Evolutionary conservation across 2,329 filamentous ascomycete species (phyloP), one percentile per base, ranked within the genome.

Genomic region (Coniochaeta sp.): DNA sequence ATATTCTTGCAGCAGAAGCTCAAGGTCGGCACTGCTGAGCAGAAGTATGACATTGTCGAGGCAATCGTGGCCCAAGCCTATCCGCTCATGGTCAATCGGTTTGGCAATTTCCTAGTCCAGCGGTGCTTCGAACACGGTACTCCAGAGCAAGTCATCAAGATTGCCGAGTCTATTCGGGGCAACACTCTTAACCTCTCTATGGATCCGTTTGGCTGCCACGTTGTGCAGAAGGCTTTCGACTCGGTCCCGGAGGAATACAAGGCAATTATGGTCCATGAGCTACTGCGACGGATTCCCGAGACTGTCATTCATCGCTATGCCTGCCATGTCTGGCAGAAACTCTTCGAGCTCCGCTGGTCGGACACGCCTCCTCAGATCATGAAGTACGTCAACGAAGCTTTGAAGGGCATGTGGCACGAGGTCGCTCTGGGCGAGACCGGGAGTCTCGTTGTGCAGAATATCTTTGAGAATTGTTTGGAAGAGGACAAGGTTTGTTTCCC

Each of bases 1-100:
- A 98, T 99, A 69, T 99, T 99, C 76, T 81, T 99, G 52, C 95
- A 99, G 74, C 95, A 99, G 77, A 99, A 99, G 79, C 89, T 99
- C 67, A 99, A 99, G 78, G 90, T 97, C 63, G 93, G 93, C 62
- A 97, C 93, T 4, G 82, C 88, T 0, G 93, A 98, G 70, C 95
- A 98, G 73, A 99, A 98, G 75, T 96, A 91, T 69, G 93, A 96
- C 66, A 98, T 99, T 65, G 91, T 99, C 54, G 92, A 98, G 69
- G 90, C 92, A 38, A 99, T 99, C 74, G 92, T 97, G 63, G 88
- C 90, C 42, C 93, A 97, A 72, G 93, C 93, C 14, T 98, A 97
- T 70, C 89, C 91, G 10, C 78, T 99, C 69, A 99, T 99, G 95
- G 85, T 98, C 73, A 99, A 99, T 71, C 91, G 95, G 60, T 99